Conservation (phyloP, 257 asterid species). For the Penstemon davidsonii region DNA sequence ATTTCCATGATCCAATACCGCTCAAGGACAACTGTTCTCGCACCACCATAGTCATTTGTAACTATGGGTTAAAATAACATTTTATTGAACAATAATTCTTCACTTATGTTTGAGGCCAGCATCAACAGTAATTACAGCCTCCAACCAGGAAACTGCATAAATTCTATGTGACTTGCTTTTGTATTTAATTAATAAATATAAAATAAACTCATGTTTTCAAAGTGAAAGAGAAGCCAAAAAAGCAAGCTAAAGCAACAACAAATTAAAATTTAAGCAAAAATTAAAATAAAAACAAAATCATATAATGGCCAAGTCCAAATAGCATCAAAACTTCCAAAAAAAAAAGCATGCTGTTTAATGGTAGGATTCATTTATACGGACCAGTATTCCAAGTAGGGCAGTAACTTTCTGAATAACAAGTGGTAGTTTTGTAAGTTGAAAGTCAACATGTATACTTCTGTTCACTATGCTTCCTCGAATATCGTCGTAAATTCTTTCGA, state of each 20-base stretch:
- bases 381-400: slow-evolving; percentile 92
- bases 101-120: neutral
- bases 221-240: neutral
- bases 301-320: neutral
- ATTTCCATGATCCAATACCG: slow-evolving; percentile 2
- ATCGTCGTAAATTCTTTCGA: slow-evolving; percentile 73
- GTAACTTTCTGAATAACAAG: slow-evolving; percentile 85
- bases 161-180: neutral
- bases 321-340: neutral
- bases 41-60: slow-evolving; percentile 14
- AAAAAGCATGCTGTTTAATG: neutral
- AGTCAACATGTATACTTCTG: slow-evolving; percentile 51
- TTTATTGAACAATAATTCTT: neutral
- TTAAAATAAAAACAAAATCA: neutral
- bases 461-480: slow-evolving; percentile 52
- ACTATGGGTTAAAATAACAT: neutral
- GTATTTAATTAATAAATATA: neutral
- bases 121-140: neutral
- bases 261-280: neutral
- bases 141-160: slow-evolving; percentile 11
- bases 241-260: neutral
- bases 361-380: slow-evolving; percentile 34
- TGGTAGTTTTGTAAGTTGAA: slow-evolving; percentile 69
- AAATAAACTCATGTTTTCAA: slow-evolving; percentile 3
- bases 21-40: slow-evolving; percentile 16